phyloP scores from a whole-genome alignment of 306 rosid genomes.

The Pterocarpus santalinus region DNA sequence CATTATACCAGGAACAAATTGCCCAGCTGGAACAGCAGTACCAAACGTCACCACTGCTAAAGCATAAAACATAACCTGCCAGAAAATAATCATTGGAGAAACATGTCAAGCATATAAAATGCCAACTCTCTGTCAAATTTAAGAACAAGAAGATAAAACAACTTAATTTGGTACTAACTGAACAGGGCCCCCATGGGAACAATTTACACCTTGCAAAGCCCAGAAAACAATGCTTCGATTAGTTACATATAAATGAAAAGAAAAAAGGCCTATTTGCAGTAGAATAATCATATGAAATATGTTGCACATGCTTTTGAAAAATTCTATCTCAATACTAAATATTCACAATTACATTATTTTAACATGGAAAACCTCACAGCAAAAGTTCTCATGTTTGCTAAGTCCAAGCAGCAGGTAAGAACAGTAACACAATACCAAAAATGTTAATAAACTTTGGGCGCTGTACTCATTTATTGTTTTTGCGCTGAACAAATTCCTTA shows the following conservation, averaged over 20 bases:
- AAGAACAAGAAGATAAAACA: conserved; percentile 37
- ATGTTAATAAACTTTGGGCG: conserved; percentile 91
- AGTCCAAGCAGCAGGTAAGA: conserved; percentile 42
- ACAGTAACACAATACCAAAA: conserved; percentile 69
- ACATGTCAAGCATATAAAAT: conserved; percentile 41
- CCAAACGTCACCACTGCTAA: conserved; percentile 96
- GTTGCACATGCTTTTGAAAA: neutral
- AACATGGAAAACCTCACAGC: conserved; percentile 33
- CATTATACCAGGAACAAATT: conserved; percentile 98
- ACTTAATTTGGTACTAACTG: conserved; percentile 10
- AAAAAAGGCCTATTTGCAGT: neutral
- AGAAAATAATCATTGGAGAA: conserved; percentile 33
- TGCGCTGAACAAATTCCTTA: conserved; percentile 98
- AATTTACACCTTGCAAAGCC: neutral
- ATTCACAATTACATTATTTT: neutral
- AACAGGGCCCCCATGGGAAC: neutral
- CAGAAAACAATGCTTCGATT: neutral
- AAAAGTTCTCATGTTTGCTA: neutral
- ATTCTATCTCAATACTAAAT: neutral
- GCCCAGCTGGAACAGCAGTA: conserved; percentile 97
- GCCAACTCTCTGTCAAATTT: conserved; percentile 29
- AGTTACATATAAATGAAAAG: neutral
- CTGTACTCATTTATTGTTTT: conserved; percentile 96
- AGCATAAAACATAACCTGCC: conserved; percentile 93
- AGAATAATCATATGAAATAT: neutral